These are phyloP conservation scores for Aspergillus quadrilineatus DNA, from an alignment of 2,329 filamentous ascomycete genomes.

Conservation along the genomic window DNA sequence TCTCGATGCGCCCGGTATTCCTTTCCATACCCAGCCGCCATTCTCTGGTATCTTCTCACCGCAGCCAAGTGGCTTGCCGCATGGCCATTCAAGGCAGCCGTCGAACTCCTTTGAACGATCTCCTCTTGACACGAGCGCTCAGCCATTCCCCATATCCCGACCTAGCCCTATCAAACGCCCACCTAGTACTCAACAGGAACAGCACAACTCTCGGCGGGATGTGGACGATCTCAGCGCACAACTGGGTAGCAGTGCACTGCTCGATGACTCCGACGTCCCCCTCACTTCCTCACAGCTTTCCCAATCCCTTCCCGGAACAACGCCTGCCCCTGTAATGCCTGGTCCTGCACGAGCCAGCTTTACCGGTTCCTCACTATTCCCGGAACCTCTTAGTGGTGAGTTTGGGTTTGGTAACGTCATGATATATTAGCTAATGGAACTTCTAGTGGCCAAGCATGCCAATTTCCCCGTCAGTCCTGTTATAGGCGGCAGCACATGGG, in stretches of 20 bases:
- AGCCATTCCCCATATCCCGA: slow-evolving; percentile 72
- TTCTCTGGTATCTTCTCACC: slow-evolving; percentile 36
- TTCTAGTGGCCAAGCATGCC: slow-evolving; percentile 32
- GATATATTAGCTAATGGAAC: slow-evolving; percentile 17
- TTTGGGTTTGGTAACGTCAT: slow-evolving; percentile 10
- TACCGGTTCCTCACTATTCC: slow-evolving; percentile 42
- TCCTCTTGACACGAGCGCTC: slow-evolving; percentile 58
- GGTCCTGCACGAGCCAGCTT: slow-evolving; percentile 44
- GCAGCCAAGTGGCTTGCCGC: slow-evolving; percentile 43
- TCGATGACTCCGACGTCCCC: slow-evolving; percentile 72
- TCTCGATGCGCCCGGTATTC: slow-evolving; percentile 47
- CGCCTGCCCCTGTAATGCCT: slow-evolving; percentile 52
- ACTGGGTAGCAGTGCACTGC: slow-evolving; percentile 83
- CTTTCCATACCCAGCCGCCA: slow-evolving; percentile 46
- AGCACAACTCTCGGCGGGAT: slow-evolving; percentile 51
- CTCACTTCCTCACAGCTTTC: slow-evolving; percentile 51
- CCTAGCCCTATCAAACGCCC: slow-evolving; percentile 88
- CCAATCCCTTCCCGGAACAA: slow-evolving; percentile 51
- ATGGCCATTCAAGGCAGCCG: slow-evolving; percentile 71
- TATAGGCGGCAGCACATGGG: slow-evolving; percentile 36
- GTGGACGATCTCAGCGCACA: slow-evolving; percentile 74
- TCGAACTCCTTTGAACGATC: slow-evolving; percentile 63
- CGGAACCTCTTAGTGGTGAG: slow-evolving; percentile 45
- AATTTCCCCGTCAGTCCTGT: slow-evolving; percentile 35
- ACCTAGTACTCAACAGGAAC: slow-evolving; percentile 63